A percentile compares a stretch with the other conserved stretches of the same genome.
Evolutionary conservation across 257 asterid genomes (phyloP).

Genomic region (Voacanga thouarsii): DNA sequence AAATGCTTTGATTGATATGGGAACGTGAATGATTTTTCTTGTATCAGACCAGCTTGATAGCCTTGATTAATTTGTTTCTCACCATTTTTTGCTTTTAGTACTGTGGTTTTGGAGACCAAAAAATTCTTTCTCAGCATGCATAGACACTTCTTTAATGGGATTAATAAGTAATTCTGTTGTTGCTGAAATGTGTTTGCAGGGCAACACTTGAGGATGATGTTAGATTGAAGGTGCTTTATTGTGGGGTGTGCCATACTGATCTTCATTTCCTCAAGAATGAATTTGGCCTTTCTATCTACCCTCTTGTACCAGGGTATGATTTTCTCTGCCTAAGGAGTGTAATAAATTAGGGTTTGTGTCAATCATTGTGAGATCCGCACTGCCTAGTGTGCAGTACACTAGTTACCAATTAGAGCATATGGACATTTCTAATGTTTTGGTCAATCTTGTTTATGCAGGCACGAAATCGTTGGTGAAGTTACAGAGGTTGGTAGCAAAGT

Average conservation of each 20-base stretch:
- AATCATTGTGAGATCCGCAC: not conserved
- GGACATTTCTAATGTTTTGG: not conserved
- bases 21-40: no score
- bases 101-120: no score
- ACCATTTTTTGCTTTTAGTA: no score
- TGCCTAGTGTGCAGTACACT: not conserved
- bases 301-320: constrained; percentile 12
- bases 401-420: not conserved
- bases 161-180: no score
- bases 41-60: no score
- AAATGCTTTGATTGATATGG: no score
- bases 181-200: constrained; percentile 5
- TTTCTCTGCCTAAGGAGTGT: not conserved
- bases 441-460: constrained; percentile 17
- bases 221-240: constrained; percentile 10
- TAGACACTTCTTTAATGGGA: no score
- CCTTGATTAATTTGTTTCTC: no score
- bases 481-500: constrained; percentile 25
- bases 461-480: constrained; percentile 25
- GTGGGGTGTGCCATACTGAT: constrained; percentile 14
- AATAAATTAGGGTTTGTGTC: no score
- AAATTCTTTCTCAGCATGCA: no score
- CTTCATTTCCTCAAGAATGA: constrained; percentile 15
- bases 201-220: constrained; percentile 11
- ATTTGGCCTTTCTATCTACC: constrained; percentile 5